Conservation (phyloP, 2,329 filamentous ascomycete species). For the Colletotrichum ledebouriae region DNA sequence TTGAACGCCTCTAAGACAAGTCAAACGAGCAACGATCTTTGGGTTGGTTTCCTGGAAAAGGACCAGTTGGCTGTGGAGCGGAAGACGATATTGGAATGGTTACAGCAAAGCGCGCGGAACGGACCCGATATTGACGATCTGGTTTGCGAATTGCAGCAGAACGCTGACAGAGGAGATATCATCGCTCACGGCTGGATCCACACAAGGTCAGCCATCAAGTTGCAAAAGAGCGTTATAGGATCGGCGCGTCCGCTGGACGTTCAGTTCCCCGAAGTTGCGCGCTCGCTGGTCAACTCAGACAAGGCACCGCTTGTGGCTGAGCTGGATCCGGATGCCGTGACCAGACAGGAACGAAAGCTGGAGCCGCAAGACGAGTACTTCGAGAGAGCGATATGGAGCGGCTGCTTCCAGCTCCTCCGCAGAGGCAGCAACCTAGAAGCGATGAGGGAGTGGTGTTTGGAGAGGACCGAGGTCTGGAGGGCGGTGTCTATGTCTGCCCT, state of each 20-base stretch:
- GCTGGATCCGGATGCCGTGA: constrained; percentile 91
- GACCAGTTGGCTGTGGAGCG: constrained; percentile 83
- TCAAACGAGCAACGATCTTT: constrained; percentile 2
- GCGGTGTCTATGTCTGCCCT: constrained; percentile 84
- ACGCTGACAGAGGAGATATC: constrained; percentile 83
- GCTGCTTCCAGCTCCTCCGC: constrained; percentile 93
- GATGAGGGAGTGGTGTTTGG: constrained; percentile 87
- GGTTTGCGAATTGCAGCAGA: constrained; percentile 80
- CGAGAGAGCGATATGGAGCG: constrained; percentile 91
- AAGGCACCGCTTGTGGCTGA: constrained; percentile 82
- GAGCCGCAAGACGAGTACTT: constrained; percentile 89
- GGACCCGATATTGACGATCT: constrained; percentile 81
- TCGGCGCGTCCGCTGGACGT: constrained; percentile 65
- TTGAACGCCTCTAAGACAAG: background rate
- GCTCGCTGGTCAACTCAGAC: constrained; percentile 69
- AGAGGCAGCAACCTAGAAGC: constrained; percentile 81
- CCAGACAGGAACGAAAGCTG: constrained; percentile 80
- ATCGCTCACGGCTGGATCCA: constrained; percentile 93
- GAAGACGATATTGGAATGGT: constrained; percentile 84
- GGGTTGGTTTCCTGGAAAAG: constrained; percentile 76
- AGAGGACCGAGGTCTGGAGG: constrained; percentile 90
- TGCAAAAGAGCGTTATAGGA: constrained; percentile 79
- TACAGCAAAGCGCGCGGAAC: constrained; percentile 81
- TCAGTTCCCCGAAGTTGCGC: constrained; percentile 67
- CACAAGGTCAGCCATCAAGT: constrained; percentile 90